Evolutionary conservation across 225 moss, liverwort and hornwort genomes (phyloP), one percentile per base, ranked within the genome.

Genomic region (Ulota crispa): DNA sequence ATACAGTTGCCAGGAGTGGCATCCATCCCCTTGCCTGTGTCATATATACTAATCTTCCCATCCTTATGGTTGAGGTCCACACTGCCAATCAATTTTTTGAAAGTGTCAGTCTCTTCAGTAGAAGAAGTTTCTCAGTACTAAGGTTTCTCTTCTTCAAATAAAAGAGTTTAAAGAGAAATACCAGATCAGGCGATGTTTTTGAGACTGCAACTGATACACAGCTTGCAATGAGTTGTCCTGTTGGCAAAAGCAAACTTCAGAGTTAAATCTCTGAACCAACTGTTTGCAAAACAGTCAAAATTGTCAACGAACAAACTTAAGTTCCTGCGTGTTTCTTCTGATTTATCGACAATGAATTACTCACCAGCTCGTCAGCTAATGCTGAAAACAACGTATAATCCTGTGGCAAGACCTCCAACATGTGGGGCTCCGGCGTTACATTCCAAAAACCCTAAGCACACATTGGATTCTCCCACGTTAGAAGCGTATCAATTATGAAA

Each of bases 21-120:
- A 64, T 90, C 90, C 90, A 90, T 90, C 62, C 88, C 86, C 84
- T 82, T 90, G 10, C 90, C 90, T 28, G 86, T 90, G 39, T 90
- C 88, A 3, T 64, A 82, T 3, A 88, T 88, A 4, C 64, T 82
- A 7, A 90, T 85, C 59, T 77, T 77, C 61, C 76, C 86, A 16
- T 68, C 66, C 16, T 26, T 26, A 76, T 86, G 86, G 20, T 90
- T 79, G 8, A 90, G 76, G 41, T 83, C 43, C 70, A 90, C 85
- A 39, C 88, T 90, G 82, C 65, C 19, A 76, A 76, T 70, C 7
- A 47, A 24, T 7, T 24, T 19, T 15, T 56, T 26, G 10, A 2
- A 65, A 72, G 3, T 18, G 9, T 83, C 67, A 78, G n/a, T 75
- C 36, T 7, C 15, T 4, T 65, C 19, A 20, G 21, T 15, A 9